Evolutionary conservation across 345 rosid species (phyloP), one percentile per base, ranked within the genome.

Genomic region (Corchorus capsularis): DNA sequence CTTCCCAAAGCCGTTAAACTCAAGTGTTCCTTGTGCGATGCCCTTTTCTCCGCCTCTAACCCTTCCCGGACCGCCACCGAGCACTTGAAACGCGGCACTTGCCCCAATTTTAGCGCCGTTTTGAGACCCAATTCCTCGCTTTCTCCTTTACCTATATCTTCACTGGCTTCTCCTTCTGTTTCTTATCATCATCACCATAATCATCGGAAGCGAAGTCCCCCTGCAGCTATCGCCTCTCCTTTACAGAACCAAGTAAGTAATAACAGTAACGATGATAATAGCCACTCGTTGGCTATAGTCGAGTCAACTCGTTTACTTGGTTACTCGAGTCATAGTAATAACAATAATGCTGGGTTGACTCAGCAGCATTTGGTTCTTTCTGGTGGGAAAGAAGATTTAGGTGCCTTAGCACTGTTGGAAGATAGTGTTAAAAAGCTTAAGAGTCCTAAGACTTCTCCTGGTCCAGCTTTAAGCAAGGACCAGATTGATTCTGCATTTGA

Each of bases 1-100:
- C 79, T 88, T 47, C 80, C 89, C 0, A 88, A 84, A 84, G 86
- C 89, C 2, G 91, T 88, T 22, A 88, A 88, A 69, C 89, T 88
- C 75, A 81, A 63, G 80, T 88, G 91, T 56, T 80, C 79, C 5
- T 63, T 88, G 9, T 88, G 91, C 72, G 83, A 84, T 46, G 84
- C 91, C 63, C 78, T 84, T 52, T 88, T 88, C 80, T 88, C 91
- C 9, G 85, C 91, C 8, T 88, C 91, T 0, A 88, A 88, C 76
- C 91, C 91, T 6, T 88, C 91, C 0, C 60, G 91, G 8, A 86
- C 91, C 1, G 89, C 91, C 45, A 79, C 91, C 4, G 91, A 88
- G 72, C 91, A 88, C 69, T 86, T 88, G 20, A 88, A 88, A 73
- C 82, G 87, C 12, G 89, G 89, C 53, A 79, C 85, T 1, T 88